Evolutionary conservation across 192 early-diverging fungal genomes (phyloP).

Genomic region (Rhizophagus sp.): DNA sequence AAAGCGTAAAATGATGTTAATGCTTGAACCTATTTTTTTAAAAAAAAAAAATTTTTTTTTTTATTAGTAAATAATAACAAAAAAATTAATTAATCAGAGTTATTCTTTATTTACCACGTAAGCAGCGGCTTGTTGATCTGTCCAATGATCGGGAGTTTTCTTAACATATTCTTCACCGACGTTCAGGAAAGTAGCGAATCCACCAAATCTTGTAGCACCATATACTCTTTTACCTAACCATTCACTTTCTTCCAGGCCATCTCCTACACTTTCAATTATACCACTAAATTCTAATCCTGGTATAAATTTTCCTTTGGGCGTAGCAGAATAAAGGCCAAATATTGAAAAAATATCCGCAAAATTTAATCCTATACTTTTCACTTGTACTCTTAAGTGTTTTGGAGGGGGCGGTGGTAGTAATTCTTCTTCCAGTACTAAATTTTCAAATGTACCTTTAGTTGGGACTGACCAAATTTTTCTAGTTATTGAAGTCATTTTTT

Average conservation of each 20-base stretch:
- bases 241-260: not conserved
- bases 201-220: conserved; percentile 26
- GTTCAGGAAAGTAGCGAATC: conserved; percentile 23
- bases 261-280: conserved; percentile 26
- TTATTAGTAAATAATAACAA: too few species aligned
- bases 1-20: conserved; percentile 28
- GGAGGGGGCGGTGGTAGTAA: conserved; percentile 9
- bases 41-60: not conserved
- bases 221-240: conserved; percentile 31
- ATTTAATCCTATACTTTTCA: conserved; percentile 1
- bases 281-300: conserved; percentile 30
- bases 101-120: conserved; percentile 16
- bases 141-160: conserved; percentile 19
- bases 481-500: not conserved
- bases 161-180: not conserved
- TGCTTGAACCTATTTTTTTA: conserved; percentile 22
- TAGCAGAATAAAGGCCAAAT: conserved; percentile 21
- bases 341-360: conserved; percentile 18
- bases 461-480: not conserved
- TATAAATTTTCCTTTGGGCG: conserved; percentile 16
- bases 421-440: conserved; percentile 1
- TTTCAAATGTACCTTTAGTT: conserved; percentile 6
- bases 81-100: not conserved
- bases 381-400: conserved; percentile 10
- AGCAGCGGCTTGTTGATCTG: conserved; percentile 26